Evolutionary conservation across 2,329 filamentous ascomycete species (phyloP).

Genomic region (Mollisia scopiformis): DNA sequence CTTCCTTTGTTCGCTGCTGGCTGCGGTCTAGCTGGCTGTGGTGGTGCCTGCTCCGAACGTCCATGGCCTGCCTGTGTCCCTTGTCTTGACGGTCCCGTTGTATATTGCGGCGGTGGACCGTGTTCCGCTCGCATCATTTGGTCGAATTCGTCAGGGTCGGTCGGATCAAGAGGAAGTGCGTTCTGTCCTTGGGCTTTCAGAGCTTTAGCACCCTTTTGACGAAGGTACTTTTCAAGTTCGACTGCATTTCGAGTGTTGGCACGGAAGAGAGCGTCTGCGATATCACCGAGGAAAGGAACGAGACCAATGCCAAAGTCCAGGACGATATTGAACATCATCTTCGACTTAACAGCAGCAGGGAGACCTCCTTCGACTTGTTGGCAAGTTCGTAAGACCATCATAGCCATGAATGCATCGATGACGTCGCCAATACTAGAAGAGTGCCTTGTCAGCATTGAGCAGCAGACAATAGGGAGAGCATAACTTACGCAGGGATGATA

Average conservation of each 20-base stretch:
- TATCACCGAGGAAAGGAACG: conserved; percentile 75
- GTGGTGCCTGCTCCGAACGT: conserved; percentile 4
- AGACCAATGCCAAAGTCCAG: conserved; percentile 76
- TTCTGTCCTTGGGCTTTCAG: conserved; percentile 48
- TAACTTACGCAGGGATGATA: conserved; percentile 75
- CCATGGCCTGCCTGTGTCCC: conserved; percentile 18
- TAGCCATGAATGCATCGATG: conserved; percentile 72
- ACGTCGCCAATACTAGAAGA: conserved; percentile 69
- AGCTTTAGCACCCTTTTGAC: conserved; percentile 66
- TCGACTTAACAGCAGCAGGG: conserved; percentile 57
- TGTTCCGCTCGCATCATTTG: conserved; percentile 33
- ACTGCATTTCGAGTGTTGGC: conserved; percentile 79
- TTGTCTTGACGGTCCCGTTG: conserved; percentile 20
- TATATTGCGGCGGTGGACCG: conserved; percentile 34
- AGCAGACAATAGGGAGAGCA: conserved; percentile 6
- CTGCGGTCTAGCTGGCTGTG: conserved; percentile 3
- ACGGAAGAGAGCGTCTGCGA: conserved; percentile 68
- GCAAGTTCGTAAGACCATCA: conserved; percentile 76
- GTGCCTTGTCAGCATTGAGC: conserved; percentile 26
- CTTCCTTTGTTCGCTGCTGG: conserved; percentile 16
- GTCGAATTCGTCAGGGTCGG: conserved; percentile 56
- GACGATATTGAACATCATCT: conserved; percentile 81
- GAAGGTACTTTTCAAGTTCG: conserved; percentile 64
- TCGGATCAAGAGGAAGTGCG: conserved; percentile 51
- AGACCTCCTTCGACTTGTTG: conserved; percentile 77